Conservation (phyloP, 257 asterid genomes). For the Scutellaria baicalensis region DNA sequence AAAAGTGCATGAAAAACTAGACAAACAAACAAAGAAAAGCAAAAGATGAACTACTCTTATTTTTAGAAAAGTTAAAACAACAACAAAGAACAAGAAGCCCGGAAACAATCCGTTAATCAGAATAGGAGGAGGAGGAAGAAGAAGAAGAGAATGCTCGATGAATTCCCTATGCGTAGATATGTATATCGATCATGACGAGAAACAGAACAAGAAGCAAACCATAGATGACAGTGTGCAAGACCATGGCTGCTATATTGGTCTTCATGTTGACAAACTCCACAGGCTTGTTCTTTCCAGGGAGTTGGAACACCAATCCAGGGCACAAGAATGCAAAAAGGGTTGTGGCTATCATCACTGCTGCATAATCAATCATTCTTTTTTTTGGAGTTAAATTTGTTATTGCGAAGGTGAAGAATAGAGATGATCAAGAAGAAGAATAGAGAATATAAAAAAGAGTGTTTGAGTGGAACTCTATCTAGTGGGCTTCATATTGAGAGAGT, state of each 20-base stretch:
- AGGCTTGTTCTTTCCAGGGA: conserved; percentile 63
- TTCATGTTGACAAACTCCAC: conserved; percentile 73
- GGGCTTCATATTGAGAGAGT: background rate
- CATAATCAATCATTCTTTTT: conserved; percentile 55
- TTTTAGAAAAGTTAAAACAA: background rate
- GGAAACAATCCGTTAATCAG: background rate
- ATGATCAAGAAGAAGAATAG: conserved; percentile 1
- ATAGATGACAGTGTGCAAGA: conserved; percentile 53
- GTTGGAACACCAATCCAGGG: conserved; percentile 68
- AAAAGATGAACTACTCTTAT: background rate
- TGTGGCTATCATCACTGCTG: conserved; percentile 59
- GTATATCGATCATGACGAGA: conserved; percentile 59
- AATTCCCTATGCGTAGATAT: conserved; percentile 38
- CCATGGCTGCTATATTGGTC: conserved; percentile 51
- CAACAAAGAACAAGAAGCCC: background rate
- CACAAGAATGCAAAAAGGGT: conserved; percentile 62
- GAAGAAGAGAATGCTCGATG: background rate
- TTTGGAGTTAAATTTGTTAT: background rate
- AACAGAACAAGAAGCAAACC: conserved; percentile 72
- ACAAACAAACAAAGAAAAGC: background rate
- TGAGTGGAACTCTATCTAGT: background rate
- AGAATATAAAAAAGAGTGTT: conserved; percentile 16
- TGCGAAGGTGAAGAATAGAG: conserved; percentile 1
- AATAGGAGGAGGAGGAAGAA: background rate
- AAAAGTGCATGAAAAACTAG: background rate